Evolutionary conservation across 2,329 filamentous ascomycete genomes (phyloP).

Genomic region (Aspergillus sp.): DNA sequence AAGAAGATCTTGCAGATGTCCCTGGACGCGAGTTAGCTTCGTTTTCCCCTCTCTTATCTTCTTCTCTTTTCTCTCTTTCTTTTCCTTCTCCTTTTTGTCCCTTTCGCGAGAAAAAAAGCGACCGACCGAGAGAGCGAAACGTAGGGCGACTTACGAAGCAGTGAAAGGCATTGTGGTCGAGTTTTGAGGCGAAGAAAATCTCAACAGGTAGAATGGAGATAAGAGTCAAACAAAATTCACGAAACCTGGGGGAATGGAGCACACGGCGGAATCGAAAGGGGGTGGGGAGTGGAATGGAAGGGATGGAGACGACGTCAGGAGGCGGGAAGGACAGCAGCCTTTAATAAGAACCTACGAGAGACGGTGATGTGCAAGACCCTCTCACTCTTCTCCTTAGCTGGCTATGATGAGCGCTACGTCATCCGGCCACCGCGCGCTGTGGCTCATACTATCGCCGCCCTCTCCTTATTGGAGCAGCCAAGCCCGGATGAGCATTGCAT

Average conservation of each 20-base stretch:
- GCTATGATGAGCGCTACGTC: slow-evolving; percentile 12
- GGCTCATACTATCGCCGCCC: slow-evolving; percentile 9
- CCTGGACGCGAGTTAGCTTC: slow-evolving; percentile 39
- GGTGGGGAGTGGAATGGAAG: background rate
- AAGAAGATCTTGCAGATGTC: slow-evolving; percentile 82
- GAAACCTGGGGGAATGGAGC: background rate
- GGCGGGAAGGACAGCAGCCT: background rate
- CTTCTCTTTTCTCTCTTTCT: background rate
- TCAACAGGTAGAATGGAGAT: background rate
- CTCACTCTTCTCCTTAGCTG: background rate
- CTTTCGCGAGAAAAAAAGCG: background rate
- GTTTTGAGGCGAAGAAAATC: slow-evolving; percentile 3
- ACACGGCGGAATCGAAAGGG: background rate
- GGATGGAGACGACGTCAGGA: background rate
- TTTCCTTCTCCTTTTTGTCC: background rate
- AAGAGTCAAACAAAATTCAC: no score
- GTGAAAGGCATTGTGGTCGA: slow-evolving; percentile 48
- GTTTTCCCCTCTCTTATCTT: slow-evolving; percentile 2
- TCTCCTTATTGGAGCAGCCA: slow-evolving; percentile 8
- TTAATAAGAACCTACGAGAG: background rate
- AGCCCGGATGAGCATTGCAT: slow-evolving; percentile 9
- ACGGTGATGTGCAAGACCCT: background rate
- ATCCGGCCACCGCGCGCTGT: slow-evolving; percentile 15
- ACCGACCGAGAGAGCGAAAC: no score
- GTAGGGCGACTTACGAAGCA: slow-evolving; percentile 41